Evolutionary conservation across 805 yeast species (phyloP), one percentile per base, ranked within the genome.

Genomic region (Ogataea saltuana): DNA sequence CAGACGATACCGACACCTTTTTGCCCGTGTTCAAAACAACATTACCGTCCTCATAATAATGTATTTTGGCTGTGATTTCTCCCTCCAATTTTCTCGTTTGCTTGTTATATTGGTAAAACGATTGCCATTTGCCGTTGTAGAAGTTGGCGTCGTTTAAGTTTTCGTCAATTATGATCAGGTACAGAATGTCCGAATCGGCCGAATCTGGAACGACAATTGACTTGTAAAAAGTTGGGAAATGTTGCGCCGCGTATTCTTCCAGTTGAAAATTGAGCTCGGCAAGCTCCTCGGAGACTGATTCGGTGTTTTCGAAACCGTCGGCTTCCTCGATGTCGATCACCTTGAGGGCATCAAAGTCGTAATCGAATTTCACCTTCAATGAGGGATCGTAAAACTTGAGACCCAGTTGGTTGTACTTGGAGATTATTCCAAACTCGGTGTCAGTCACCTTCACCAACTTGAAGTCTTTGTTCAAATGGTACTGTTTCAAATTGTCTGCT

Each of bases 31-130:
- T 80, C 56, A 93, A 76, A 40, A 91, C 75, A 15, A 91, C 98
- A 58, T 91, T 91, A 22, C 99, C 99, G 54, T 91, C 98, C 67
- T 91, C 99, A 61, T 78, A 93, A 64, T 90, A 93, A 64, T 91
- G 99, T 30, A 90, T 84, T 51, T 87, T 90, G 23, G 89, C 74
- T 16, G 62, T 64, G 26, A 88, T 73, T 6, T 61, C 59, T 4
- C 95, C 96, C 3, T 51, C 53, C 12, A 85, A 48, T 6, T 60
- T 41, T 0, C 61, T 58, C 1, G 59, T 48, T 1, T 59, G 46
- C 3, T 53, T 23, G 54, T 73, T 61, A 44, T 76, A 68, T 6
- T 66, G 58, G 64, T 88, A 89, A 47, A 70, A 67, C 1, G 95
- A 82, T 41, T 71, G 76, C 97, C 97, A 89, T 60, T 81, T 78